phyloP scores from a whole-genome alignment of 129 eudicot genomes.

The Flaveria bidentis region DNA sequence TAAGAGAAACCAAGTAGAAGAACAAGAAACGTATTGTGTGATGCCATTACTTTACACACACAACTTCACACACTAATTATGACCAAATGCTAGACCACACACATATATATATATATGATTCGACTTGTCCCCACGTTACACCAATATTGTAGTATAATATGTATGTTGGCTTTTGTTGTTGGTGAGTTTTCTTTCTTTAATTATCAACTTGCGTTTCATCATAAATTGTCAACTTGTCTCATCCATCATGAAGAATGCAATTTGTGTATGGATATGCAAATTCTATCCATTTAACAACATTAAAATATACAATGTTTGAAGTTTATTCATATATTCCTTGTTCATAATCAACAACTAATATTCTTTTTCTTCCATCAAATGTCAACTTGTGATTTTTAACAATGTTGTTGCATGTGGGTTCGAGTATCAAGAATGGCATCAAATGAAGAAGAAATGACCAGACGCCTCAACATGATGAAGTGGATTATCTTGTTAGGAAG shows the following conservation, averaged over 20 bases:
- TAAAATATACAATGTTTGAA: neutral
- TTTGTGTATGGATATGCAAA: slow-evolving; percentile 9
- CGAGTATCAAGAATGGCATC: too few relatives aligned
- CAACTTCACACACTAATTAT: slow-evolving; percentile 13
- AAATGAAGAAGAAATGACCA: too few relatives aligned
- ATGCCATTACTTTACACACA: slow-evolving; percentile 33
- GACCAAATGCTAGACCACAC: neutral
- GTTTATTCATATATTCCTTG: neutral
- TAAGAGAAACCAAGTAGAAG: slow-evolving; percentile 36
- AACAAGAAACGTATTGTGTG: slow-evolving; percentile 32
- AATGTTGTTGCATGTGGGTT: too few relatives aligned
- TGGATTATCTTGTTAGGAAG: too few relatives aligned
- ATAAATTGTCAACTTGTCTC: slow-evolving; percentile 26
- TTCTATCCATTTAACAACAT: slow-evolving; percentile 2
- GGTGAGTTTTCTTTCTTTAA: slow-evolving; percentile 17
- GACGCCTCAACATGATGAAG: too few relatives aligned
- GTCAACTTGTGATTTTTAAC: too few relatives aligned
- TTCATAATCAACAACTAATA: neutral
- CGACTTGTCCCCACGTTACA: slow-evolving; percentile 20
- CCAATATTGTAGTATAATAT: slow-evolving; percentile 7
- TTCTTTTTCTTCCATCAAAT: neutral
- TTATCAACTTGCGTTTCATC: neutral
- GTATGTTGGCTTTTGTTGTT: slow-evolving; percentile 6
- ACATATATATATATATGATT: slow-evolving; percentile 22
- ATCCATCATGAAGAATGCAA: slow-evolving; percentile 24